Evolutionary conservation across 352 stramenopile genomes (phyloP), one percentile per base, ranked within the genome.

Genomic region (Phytopythium sindhum): DNA sequence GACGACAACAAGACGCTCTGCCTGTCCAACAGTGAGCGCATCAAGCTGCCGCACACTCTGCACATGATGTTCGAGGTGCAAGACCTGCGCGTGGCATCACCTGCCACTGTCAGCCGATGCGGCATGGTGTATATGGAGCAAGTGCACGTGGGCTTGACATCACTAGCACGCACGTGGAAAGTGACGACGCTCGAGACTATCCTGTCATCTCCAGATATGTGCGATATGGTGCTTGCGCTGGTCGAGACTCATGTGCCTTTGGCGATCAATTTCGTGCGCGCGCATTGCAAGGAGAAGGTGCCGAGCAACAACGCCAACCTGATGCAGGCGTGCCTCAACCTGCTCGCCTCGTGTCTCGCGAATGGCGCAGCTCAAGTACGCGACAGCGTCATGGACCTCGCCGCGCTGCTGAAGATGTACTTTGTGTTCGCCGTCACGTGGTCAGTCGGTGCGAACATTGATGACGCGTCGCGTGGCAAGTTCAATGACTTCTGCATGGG

Each of bases 21-120:
- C 50, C 57, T 96, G 0, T 87, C 86, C 29, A 96, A 96, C 60
- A 93, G 84, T 63, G 88, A 96, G 56, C 85, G 86, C 12, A 96
- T 96, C 66, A 96, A 96, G 61, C 65, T 96, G 12, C 86, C 86
- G 12, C 72, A 87, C 50, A 93, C 84, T 17, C 68, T 97, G 42
- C 89, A 97, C 53, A 97, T 97, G 90, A 94, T 97, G 81, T 97
- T 97, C 65, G 91, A 97, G 63, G 91, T 97, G 7, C 86, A 96
- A 62, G 91, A 97, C 61, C 72, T 97, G 12, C 82, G 85, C 9
- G 87, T 96, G 1, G 91, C 90, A 6, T 97, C 90, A 0, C 91
- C 91, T 0, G 90, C 89, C 15, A 97, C 91, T 4, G 88, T 97
- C 33, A 94, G 80, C 62, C 86, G 90, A 3, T 96, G 88, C 47